A percentile compares a stretch with the other conserved stretches of the same genome.
Conservation (phyloP, 495 filamentous ascomycete genomes). For the Aspergillus conjunctus region DNA sequence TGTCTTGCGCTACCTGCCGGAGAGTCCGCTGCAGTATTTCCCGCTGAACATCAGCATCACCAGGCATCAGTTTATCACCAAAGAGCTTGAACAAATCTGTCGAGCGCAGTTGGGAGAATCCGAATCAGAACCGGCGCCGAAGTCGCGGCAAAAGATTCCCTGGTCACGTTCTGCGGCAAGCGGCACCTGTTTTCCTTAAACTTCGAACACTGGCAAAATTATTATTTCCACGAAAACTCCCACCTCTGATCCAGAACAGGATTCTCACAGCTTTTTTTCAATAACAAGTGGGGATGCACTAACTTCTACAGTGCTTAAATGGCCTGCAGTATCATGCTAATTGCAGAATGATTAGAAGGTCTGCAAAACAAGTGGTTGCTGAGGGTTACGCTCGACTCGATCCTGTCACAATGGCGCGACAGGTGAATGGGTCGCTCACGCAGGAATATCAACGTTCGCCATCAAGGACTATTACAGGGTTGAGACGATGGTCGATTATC, state of each 20-base stretch:
- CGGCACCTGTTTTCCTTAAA: slow-evolving; percentile 14
- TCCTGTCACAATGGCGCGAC: slow-evolving; percentile 32
- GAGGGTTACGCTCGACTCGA: slow-evolving; percentile 33
- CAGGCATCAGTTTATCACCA: slow-evolving; percentile 33
- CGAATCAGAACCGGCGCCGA: neutral
- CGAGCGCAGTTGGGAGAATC: neutral
- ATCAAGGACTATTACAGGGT: slow-evolving; percentile 66
- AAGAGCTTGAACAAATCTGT: neutral
- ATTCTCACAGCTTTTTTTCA: neutral
- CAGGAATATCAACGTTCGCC: slow-evolving; percentile 24
- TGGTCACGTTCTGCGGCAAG: slow-evolving; percentile 26
- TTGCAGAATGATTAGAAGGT: slow-evolving; percentile 34
- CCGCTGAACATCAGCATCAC: slow-evolving; percentile 46
- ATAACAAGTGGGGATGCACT: neutral
- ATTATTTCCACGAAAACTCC: neutral
- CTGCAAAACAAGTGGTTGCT: slow-evolving; percentile 45
- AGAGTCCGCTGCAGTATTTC: slow-evolving; percentile 49
- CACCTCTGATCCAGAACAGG: neutral
- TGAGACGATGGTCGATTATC: slow-evolving; percentile 79
- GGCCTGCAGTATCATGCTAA: slow-evolving; percentile 6
- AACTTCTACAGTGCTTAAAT: slow-evolving; percentile 5
- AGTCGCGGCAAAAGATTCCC: neutral
- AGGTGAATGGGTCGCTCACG: slow-evolving; percentile 19
- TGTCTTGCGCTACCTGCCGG: slow-evolving; percentile 43
- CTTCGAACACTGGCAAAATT: neutral